phyloP scores from a whole-genome alignment of 2,329 filamentous ascomycete species.

The Fusarium kyushuense region DNA sequence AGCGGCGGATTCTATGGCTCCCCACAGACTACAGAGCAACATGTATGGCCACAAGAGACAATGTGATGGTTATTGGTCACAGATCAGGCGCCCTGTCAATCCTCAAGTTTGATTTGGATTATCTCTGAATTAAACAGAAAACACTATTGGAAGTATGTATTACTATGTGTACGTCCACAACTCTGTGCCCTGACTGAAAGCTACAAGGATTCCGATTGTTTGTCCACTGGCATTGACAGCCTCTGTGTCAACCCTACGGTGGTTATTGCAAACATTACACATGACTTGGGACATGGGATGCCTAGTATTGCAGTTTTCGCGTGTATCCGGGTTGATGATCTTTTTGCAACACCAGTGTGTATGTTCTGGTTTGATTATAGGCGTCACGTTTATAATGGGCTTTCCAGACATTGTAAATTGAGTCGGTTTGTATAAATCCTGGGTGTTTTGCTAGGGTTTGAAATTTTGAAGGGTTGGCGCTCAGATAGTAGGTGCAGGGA shows the following conservation, averaged over 20 bases:
- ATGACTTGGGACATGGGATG: neutral
- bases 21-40: neutral
- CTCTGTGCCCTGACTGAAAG: neutral
- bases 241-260: neutral
- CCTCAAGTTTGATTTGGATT: neutral
- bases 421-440: fast-evolving
- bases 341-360: neutral
- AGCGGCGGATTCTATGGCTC: neutral
- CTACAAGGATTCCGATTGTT: neutral
- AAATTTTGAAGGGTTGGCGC: too few relatives aligned
- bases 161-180: neutral
- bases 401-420: neutral
- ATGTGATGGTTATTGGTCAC: fast-evolving
- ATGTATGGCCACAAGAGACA: neutral
- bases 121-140: neutral
- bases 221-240: neutral
- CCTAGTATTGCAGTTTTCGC: neutral
- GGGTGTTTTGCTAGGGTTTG: neutral
- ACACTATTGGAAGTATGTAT: neutral
- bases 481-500: too few relatives aligned
- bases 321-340: neutral
- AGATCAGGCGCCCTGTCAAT: neutral
- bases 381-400: fast-evolving
- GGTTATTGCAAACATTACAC: fast-evolving
- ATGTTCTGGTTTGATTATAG: neutral